These are phyloP conservation scores for Colletotrichum plurivorum DNA, from an alignment of 2,329 filamentous ascomycete genomes.

Conservation along the genomic window DNA sequence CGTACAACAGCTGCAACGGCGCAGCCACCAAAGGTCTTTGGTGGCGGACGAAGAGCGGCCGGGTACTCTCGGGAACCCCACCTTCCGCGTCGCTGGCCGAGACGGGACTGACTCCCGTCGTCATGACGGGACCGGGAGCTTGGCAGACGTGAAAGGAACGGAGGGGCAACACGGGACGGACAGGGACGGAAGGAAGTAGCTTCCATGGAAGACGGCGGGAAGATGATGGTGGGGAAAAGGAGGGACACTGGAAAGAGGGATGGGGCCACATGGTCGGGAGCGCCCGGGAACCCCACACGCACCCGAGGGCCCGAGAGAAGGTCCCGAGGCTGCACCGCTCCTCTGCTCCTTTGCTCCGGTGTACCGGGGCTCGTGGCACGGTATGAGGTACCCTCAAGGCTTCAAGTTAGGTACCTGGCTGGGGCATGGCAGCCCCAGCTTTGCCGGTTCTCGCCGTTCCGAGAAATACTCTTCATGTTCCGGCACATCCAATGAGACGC, in stretches of 20 bases:
- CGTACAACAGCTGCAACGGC: too few species aligned
- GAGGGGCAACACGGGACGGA: too few species aligned
- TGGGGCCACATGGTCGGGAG: too few species aligned
- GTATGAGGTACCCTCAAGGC: not conserved
- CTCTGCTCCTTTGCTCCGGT: constrained; percentile 18
- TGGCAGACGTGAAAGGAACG: not conserved
- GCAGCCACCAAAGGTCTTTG: not conserved
- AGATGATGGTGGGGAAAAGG: not conserved
- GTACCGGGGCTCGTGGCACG: not conserved
- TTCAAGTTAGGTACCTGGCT: not conserved
- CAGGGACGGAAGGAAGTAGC: too few species aligned
- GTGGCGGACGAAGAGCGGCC: not conserved
- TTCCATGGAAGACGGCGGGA: too few species aligned
- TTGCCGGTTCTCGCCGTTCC: constrained; percentile 40
- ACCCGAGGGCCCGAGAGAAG: constrained; percentile 10
- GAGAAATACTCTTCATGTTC: constrained; percentile 37
- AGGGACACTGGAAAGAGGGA: too few species aligned
- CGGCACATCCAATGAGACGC: constrained; percentile 32
- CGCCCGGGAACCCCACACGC: constrained; percentile 1
- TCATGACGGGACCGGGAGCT: not conserved
- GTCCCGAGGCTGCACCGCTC: constrained; percentile 7
- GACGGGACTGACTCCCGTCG: not conserved
- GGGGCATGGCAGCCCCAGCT: constrained; percentile 26
- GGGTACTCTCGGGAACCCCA: not conserved
- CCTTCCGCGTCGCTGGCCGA: not conserved